These are phyloP conservation scores for Asterionellopsis glacialis DNA, from an alignment of 108 stramenopile species.

Conservation along the genomic window DNA sequence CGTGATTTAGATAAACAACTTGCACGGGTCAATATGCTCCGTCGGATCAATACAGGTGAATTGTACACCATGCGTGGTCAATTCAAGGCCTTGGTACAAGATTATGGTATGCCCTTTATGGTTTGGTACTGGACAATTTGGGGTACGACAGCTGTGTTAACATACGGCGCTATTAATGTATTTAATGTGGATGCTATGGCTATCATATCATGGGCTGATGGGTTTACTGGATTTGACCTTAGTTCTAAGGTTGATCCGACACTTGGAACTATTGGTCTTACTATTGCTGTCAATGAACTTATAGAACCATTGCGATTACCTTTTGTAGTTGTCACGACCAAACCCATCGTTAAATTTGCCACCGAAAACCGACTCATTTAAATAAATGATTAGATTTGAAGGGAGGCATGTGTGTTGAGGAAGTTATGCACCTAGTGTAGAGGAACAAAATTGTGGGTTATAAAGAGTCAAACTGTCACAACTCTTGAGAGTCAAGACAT, in stretches of 20 bases:
- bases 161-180: conserved; percentile 65
- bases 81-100: conserved; percentile 67
- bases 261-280: conserved; percentile 70
- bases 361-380: neutral
- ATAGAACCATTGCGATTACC: conserved; percentile 78
- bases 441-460: too few species aligned
- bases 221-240: conserved; percentile 49
- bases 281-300: conserved; percentile 73
- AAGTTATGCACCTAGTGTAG: too few species aligned
- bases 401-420: too few species aligned
- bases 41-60: conserved; percentile 86
- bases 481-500: too few species aligned
- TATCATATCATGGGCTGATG: conserved; percentile 49
- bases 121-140: conserved; percentile 81
- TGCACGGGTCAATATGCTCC: conserved; percentile 57
- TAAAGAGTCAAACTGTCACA: too few species aligned
- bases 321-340: conserved; percentile 80
- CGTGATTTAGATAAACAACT: conserved; percentile 70
- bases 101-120: conserved; percentile 75
- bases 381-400: too few species aligned
- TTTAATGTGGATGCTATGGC: conserved; percentile 71
- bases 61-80: conserved; percentile 74
- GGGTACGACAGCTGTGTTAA: conserved; percentile 53
- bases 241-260: conserved; percentile 65
- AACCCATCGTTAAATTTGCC: conserved; percentile 70